Percentiles rank a stretch among this genome's conserved stretches.
Conservation (phyloP, 148 eudicot species). For the Polygonum aviculare region DNA sequence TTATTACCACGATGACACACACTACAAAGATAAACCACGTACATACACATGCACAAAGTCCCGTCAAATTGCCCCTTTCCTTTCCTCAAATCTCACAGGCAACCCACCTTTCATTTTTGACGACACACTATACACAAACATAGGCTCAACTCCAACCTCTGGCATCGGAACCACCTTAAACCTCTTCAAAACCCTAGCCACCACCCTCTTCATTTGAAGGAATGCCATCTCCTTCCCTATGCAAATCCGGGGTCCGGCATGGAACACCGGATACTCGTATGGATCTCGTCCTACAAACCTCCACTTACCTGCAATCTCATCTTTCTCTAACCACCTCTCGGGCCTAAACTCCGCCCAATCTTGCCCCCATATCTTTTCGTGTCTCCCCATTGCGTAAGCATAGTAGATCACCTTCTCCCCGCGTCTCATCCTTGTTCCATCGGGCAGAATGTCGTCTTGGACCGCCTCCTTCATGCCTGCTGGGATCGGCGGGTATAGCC, state of each 20-base stretch:
- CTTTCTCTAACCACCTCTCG: constrained; percentile 32
- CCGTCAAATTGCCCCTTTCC: too few species aligned
- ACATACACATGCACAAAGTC: too few species aligned
- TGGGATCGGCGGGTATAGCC: constrained; percentile 38
- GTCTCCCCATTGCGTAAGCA: constrained; percentile 40
- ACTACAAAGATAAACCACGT: too few species aligned
- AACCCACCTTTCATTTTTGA: constrained; percentile 37
- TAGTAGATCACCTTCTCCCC: constrained; percentile 25
- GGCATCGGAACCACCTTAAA: constrained; percentile 33
- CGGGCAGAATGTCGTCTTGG: constrained; percentile 31
- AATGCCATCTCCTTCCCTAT: constrained; percentile 45
- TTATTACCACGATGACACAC: too few species aligned
- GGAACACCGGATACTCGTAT: constrained; percentile 31
- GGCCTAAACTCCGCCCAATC: constrained; percentile 32
- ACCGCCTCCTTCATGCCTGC: constrained; percentile 19
- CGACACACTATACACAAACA: constrained; percentile 19
- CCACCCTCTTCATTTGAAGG: constrained; percentile 44
- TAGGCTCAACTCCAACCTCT: constrained; percentile 24
- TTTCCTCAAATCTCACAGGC: constrained; percentile 19
- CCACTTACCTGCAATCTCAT: background rate
- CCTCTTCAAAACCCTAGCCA: constrained; percentile 23
- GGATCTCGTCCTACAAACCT: constrained; percentile 22
- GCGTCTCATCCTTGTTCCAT: constrained; percentile 29
- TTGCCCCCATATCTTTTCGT: constrained; percentile 24
- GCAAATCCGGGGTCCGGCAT: constrained; percentile 42